Percentiles rank a stretch among this genome's conserved stretches.
phyloP scores from a whole-genome alignment of 2,329 filamentous ascomycete genomes.

The Colletotrichum simmondsii region DNA sequence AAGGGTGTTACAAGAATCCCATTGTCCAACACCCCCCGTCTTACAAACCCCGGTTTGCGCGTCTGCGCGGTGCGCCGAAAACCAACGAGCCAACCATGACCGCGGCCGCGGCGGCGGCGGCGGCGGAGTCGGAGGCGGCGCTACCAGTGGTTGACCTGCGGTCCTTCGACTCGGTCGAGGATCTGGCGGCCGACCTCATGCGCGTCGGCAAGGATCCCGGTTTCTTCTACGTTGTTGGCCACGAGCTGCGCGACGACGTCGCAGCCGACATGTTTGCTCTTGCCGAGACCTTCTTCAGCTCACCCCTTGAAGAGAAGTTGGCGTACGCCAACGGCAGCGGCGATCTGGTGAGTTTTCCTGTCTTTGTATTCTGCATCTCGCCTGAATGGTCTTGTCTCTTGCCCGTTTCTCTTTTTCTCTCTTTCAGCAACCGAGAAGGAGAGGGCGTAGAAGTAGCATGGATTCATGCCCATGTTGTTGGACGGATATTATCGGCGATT shows the following conservation, averaged over 20 bases:
- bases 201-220: slow-evolving; percentile 35
- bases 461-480: neutral
- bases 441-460: neutral
- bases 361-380: neutral
- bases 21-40: neutral
- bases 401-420: neutral
- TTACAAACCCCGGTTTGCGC: neutral
- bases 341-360: slow-evolving; percentile 24
- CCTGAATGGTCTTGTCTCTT: neutral
- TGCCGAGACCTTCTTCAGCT: slow-evolving; percentile 28
- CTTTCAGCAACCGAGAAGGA: neutral
- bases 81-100: slow-evolving; percentile 12
- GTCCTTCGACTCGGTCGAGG: slow-evolving; percentile 13
- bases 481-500: neutral
- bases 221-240: slow-evolving; percentile 35
- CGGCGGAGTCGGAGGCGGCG: no score
- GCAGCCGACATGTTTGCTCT: slow-evolving; percentile 28
- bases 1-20: neutral
- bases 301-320: slow-evolving; percentile 15
- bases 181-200: slow-evolving; percentile 31
- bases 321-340: slow-evolving; percentile 29
- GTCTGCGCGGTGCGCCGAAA: neutral
- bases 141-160: slow-evolving; percentile 30
- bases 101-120: neutral
- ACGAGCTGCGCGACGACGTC: slow-evolving; percentile 28